phyloP scores from a whole-genome alignment of 1,284 basidiomycete species.

The Stygiomarasmius scandens region DNA sequence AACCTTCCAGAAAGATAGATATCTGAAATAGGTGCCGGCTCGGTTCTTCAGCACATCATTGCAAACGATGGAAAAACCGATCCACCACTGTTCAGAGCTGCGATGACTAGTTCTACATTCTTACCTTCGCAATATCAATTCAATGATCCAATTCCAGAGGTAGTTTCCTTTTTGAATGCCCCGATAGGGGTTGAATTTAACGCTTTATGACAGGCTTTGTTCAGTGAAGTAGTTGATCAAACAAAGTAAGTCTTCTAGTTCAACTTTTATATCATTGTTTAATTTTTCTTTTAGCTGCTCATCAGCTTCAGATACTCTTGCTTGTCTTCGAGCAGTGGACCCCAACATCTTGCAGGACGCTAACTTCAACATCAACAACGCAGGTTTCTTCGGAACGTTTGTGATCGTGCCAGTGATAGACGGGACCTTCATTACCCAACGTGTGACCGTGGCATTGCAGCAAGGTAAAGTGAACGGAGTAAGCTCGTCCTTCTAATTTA shows the following conservation, averaged over 20 bases:
- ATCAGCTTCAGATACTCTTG: conserved; percentile 22
- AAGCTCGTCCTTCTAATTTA: conserved; percentile 1
- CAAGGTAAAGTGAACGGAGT: conserved; percentile 35
- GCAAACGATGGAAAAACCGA: conserved; percentile 37
- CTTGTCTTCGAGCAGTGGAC: conserved; percentile 28
- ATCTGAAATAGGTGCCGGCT: conserved; percentile 25
- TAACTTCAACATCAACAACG: conserved; percentile 27
- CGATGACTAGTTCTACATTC: conserved; percentile 48
- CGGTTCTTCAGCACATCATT: conserved; percentile 26
- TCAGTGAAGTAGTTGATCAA: conserved; percentile 19
- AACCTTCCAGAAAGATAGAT: background rate
- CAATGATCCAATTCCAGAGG: conserved; percentile 47
- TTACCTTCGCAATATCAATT: conserved; percentile 49
- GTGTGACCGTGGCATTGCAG: conserved; percentile 31
- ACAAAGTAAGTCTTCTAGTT: conserved; percentile 14
- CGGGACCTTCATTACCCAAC: conserved; percentile 35
- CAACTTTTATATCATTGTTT: too few species aligned
- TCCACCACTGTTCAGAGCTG: conserved; percentile 46
- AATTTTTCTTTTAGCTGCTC: too few species aligned
- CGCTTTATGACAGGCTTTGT: conserved; percentile 11
- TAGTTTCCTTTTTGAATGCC: conserved; percentile 19
- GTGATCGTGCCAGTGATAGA: conserved; percentile 39
- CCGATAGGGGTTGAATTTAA: conserved; percentile 9
- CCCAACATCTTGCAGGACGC: conserved; percentile 23
- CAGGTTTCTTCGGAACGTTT: conserved; percentile 34